Evolutionary conservation across 257 asterid species (phyloP), one percentile per base, ranked within the genome.

Genomic region (Ligustrum vulgare): DNA sequence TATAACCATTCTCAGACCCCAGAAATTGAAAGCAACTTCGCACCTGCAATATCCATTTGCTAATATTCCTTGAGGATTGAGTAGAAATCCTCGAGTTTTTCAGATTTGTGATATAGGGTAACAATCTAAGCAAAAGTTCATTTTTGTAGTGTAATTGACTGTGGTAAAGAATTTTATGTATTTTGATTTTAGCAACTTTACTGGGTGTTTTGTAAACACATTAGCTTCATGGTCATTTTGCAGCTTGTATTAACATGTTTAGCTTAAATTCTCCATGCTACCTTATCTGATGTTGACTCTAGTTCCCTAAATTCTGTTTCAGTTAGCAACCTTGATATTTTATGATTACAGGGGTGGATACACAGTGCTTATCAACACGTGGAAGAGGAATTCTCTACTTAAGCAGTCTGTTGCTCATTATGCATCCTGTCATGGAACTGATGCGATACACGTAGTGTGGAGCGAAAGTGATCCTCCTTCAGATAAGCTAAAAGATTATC

Each of bases 341-440:
- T 54, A 72, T 43, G 23, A 78, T 25, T 68, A 68, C 75, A 89
- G 94, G 86, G 86, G 85, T n/a, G 87, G 94, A 5, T 89, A 87
- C 82, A 87, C 94, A 1, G 83, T 89, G 70, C 89, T 89, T 23
- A 89, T 89, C 74, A 87, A 89, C 77, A 85, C 94, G 12, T 84
- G 91, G 94, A 87, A 89, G 83, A 85, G 88, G 69, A 82, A 85
- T 77, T 67, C 87, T 73, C 77, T 82, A 58, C 94, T 89, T 70
- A 89, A 87, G 80, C 90, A 89, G 54, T 85, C 94, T 41, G 88
- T 89, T 79, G 87, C 91, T 22, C 91, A 89, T 79, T 89, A 89
- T 71, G 90, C 94, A 25, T 89, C 91, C 6, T 89, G 94, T 73
- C 54, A 78, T 18, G 90, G 91, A 47, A 83, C 89, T 34, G 90